Base-by-base conservation (phyloP, 176 grass and related monocot genomes). In the Thalia dealbata region DNA sequence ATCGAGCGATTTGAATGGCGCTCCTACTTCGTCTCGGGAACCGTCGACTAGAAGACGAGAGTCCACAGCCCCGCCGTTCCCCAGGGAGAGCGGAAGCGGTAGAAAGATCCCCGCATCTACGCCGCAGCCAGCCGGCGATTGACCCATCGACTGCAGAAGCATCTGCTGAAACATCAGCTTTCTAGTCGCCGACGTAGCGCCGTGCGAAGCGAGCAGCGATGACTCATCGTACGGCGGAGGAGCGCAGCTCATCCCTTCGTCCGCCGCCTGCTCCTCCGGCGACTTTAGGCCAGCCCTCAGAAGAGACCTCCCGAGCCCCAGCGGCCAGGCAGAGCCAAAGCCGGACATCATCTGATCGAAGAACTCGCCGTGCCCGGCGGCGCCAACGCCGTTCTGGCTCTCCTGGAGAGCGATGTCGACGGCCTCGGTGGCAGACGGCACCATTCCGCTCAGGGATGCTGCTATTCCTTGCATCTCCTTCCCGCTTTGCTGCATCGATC, bases 291-390 rank as follows among this genome's bases (percentile, higher is more conserved):
- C 67, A 67, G 60, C 89, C 87, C 87, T 89, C 81, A 1, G 80
- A 78, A 12, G 82, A 21, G n/a, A 86, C 85, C 90, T 90, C 68
- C 76, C 81, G 66, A 91, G 82, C 60, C 92, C 90, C 12, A 8
- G 32, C 38, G 76, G 42, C 95, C 95, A 99, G 54, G 83, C 72
- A 15, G 79, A 50, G 63, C 87, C 89, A 52, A 92, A 79, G 65
- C 78, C 81, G 72, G 87, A 88, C 26, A 99, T 71, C 90, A 99
- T 91, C 85, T 99, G 90, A 77, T 99, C 83, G 30, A 99, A 85
- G 90, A 99, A 99, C 72, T 99, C 95, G 46, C 91, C 90, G 51
- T 83, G 82, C 44, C 75, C n/a, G 14, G 45, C 71, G 63, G 50
- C 80, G 15, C 19, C 24, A 42, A 62, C 51, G 26, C 16, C 48